Evolutionary conservation across 2,329 filamentous ascomycete genomes (phyloP).

Genomic region (Cladosporium sp.): DNA sequence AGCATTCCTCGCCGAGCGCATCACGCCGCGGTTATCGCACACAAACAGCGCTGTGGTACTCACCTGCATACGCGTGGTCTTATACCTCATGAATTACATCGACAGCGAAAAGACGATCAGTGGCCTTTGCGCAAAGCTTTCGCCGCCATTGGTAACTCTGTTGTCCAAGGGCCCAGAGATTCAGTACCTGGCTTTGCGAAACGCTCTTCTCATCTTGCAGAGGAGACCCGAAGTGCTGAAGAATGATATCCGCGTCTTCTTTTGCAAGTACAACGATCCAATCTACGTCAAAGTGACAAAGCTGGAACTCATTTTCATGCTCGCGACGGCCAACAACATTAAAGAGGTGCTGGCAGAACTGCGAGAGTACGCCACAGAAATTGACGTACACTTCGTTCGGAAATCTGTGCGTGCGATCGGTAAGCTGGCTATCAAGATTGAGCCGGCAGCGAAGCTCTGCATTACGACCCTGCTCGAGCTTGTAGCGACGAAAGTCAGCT

Average conservation of each 20-base stretch:
- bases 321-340: constrained; percentile 92
- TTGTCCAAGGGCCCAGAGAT: constrained; percentile 95
- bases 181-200: constrained; percentile 92
- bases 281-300: constrained; percentile 99
- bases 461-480: constrained; percentile 90
- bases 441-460: constrained; percentile 81
- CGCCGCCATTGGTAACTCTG: constrained; percentile 87
- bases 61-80: constrained; percentile 90
- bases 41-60: constrained; percentile 95
- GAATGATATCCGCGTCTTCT: constrained; percentile 97
- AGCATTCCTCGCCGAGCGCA: constrained; percentile 81
- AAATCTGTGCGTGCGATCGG: constrained; percentile 97
- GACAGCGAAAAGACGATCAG: constrained; percentile 83
- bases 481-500: constrained; percentile 95
- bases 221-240: constrained; percentile 84
- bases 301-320: constrained; percentile 97
- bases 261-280: constrained; percentile 99
- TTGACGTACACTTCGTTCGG: constrained; percentile 96
- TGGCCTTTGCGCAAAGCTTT: constrained; percentile 82
- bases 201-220: constrained; percentile 89
- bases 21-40: constrained; percentile 91
- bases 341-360: constrained; percentile 90
- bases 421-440: constrained; percentile 97
- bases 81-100: constrained; percentile 99
- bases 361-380: constrained; percentile 92